phyloP scores from a whole-genome alignment of 495 filamentous ascomycete species.

The Aspergillus kassunensis region DNA sequence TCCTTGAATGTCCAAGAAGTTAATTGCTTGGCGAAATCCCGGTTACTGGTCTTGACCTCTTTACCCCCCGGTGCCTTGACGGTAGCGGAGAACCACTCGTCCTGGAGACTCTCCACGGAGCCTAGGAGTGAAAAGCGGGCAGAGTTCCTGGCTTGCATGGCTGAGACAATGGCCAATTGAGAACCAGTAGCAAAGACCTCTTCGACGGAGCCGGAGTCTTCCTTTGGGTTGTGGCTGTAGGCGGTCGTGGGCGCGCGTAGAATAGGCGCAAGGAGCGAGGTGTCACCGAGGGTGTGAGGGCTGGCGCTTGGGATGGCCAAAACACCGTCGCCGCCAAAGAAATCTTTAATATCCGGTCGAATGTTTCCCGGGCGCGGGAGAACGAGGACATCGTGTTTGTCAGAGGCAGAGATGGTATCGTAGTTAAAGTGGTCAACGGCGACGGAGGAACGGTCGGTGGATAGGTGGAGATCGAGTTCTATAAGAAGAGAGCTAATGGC shows the following conservation, averaged over 20 bases:
- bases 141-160: slow-evolving; percentile 87
- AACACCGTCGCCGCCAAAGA: slow-evolving; percentile 66
- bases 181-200: slow-evolving; percentile 78
- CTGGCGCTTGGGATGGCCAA: slow-evolving; percentile 78
- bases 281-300: slow-evolving; percentile 76
- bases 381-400: slow-evolving; percentile 86
- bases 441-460: slow-evolving; percentile 74
- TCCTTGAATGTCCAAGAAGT: slow-evolving; percentile 93
- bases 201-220: slow-evolving; percentile 68
- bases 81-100: slow-evolving; percentile 84
- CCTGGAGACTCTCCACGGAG: slow-evolving; percentile 77
- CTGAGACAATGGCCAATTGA: slow-evolving; percentile 76
- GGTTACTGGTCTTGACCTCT: slow-evolving; percentile 65
- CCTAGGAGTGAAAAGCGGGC: slow-evolving; percentile 87
- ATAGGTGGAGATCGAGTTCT: slow-evolving; percentile 87
- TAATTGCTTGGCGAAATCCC: slow-evolving; percentile 78
- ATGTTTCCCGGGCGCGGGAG: slow-evolving; percentile 59
- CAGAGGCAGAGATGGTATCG: slow-evolving; percentile 67
- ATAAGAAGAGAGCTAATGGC: slow-evolving; percentile 79
- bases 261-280: slow-evolving; percentile 72
- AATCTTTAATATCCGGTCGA: slow-evolving; percentile 69
- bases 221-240: slow-evolving; percentile 93
- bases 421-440: slow-evolving; percentile 96
- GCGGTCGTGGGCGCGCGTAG: slow-evolving; percentile 75
- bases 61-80: slow-evolving; percentile 60